These are phyloP conservation scores for Ogataea pilisensis DNA, from an alignment of 805 yeast genomes.

Conservation along the genomic window DNA sequence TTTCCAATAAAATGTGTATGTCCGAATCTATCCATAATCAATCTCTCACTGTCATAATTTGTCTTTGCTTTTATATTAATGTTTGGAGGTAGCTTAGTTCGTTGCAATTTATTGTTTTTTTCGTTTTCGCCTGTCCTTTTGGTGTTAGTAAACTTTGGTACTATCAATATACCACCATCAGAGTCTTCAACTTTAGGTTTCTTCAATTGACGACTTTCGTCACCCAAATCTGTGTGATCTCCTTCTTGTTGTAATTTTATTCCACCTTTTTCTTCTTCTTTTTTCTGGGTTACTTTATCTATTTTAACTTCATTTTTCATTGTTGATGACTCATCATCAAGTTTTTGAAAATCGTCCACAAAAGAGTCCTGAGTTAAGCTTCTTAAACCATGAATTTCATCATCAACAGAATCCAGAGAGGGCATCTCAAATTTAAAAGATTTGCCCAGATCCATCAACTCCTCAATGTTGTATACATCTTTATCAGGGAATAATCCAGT, in stretches of 20 bases:
- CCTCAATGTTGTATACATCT: slow-evolving; percentile 41
- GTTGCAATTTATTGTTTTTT: not conserved
- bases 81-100: slow-evolving; percentile 17
- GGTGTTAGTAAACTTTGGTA: too few species aligned
- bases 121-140: slow-evolving; percentile 1
- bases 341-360: not conserved
- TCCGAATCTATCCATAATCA: slow-evolving; percentile 41
- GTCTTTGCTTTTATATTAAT: slow-evolving; percentile 18
- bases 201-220: not conserved
- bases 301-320: not conserved
- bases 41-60: slow-evolving; percentile 29
- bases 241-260: not conserved
- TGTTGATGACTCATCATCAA: not conserved
- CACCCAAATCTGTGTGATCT: not conserved
- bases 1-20: slow-evolving; percentile 46
- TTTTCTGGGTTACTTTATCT: not conserved
- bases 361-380: not conserved
- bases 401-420: slow-evolving; percentile 13
- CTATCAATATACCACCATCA: too few species aligned
- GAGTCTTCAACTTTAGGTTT: not conserved
- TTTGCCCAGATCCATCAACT: slow-evolving; percentile 35
- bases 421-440: slow-evolving; percentile 35
- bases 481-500: slow-evolving; percentile 41
- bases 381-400: slow-evolving; percentile 12
- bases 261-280: not conserved